These are phyloP conservation scores for Fusarium sp. DNA, from an alignment of 2,329 filamentous ascomycete genomes.

Conservation along the genomic window DNA sequence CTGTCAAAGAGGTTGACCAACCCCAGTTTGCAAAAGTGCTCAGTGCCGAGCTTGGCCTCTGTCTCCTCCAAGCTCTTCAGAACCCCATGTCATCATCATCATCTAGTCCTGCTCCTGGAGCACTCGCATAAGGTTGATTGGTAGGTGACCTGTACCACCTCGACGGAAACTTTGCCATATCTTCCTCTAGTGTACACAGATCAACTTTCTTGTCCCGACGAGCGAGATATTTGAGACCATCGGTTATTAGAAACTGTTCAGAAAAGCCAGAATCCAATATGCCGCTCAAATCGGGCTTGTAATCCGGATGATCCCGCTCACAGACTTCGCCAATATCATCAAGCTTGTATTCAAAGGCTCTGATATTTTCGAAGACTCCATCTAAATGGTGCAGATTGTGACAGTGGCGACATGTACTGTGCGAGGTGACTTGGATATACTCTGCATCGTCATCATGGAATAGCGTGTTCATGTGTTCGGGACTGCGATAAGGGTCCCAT, in stretches of 20 bases:
- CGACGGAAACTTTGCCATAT: background rate
- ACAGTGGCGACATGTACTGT: background rate
- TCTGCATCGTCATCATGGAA: background rate
- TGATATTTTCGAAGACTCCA: rapidly evolving
- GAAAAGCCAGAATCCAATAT: too few species aligned
- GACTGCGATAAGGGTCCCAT: too few species aligned
- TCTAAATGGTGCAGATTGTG: rapidly evolving
- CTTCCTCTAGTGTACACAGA: background rate
- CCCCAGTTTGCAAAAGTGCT: too few species aligned
- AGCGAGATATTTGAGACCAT: rapidly evolving
- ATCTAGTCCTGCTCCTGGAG: background rate
- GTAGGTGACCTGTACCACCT: too few species aligned
- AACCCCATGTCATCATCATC: background rate
- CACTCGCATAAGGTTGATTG: background rate
- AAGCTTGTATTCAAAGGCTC: rapidly evolving
- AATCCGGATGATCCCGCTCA: background rate
- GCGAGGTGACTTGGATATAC: rapidly evolving
- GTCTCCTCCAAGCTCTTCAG: background rate
- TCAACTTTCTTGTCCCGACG: background rate
- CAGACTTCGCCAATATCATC: rapidly evolving
- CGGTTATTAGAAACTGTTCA: too few species aligned
- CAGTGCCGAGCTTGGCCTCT: background rate
- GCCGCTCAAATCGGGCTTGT: background rate
- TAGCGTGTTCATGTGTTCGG: background rate
- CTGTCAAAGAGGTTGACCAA: too few species aligned